Evolutionary conservation across 2,329 filamentous ascomycete genomes (phyloP).

Genomic region (Fusarium oligoseptatum): DNA sequence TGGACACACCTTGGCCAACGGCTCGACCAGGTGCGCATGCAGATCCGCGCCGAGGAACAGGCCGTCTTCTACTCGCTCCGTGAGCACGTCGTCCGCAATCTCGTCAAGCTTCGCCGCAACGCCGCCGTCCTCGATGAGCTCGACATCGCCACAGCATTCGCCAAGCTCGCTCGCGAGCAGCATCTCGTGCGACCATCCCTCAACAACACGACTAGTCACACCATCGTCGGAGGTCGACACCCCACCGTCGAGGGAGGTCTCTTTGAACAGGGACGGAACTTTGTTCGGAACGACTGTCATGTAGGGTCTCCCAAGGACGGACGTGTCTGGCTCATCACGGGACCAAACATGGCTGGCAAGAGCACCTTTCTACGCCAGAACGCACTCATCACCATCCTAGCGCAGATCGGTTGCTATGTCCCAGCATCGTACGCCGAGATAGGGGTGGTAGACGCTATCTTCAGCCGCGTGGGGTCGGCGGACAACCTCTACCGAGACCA

Average conservation of each 20-base stretch:
- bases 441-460: conserved; percentile 95
- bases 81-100: conserved; percentile 80
- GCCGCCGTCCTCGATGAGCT: conserved; percentile 93
- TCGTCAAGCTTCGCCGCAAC: conserved; percentile 89
- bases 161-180: conserved; percentile 81
- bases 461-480: conserved; percentile 91
- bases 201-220: conserved; percentile 74
- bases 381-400: conserved; percentile 91
- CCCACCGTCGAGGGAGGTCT: conserved; percentile 91
- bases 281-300: conserved; percentile 88
- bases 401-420: conserved; percentile 93
- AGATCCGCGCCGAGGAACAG: conserved; percentile 87
- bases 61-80: conserved; percentile 82
- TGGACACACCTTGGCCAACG: conserved; percentile 86
- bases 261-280: conserved; percentile 81
- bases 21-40: conserved; percentile 82
- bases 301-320: conserved; percentile 77
- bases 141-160: conserved; percentile 90
- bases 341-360: conserved; percentile 99
- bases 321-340: conserved; percentile 75
- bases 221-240: conserved; percentile 88
- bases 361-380: conserved; percentile 97
- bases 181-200: conserved; percentile 80
- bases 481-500: conserved; percentile 96
- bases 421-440: conserved; percentile 88